Evolutionary conservation across 176 grass and related monocot species (phyloP), one percentile per base, ranked within the genome.

Genomic region (Hordeum marinum): DNA sequence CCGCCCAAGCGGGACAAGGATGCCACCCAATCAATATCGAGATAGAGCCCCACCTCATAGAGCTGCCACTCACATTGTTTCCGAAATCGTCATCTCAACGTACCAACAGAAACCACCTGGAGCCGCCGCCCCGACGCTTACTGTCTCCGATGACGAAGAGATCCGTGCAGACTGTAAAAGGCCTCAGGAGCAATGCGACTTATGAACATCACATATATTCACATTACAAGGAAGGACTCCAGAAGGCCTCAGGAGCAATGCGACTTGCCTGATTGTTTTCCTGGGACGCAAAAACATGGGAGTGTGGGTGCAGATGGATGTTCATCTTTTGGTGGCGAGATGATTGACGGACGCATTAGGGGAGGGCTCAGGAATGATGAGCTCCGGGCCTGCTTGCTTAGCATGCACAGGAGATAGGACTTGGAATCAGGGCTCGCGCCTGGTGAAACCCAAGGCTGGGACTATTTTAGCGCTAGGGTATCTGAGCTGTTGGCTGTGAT

Each of bases 221-320:
- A 3, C 17, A 37, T 68, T 35, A 64, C 50, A 68, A 21, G 34
- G 76, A 37, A 29, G 29, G 29, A 29, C 58, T 37, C 37, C 82
- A 68, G 85, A 89, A 85, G 50, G 62, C 14, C 17, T 76, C 39
- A 48, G 5, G 67, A 11, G 70, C 74, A 18, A 80, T 50, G 48
- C 6, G 48, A n/a, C 15, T 0, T 52, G 48, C 48, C 21, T n/a
- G 20, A 8, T 57, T 34, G 81, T 69, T 85, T 85, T 82, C 66
- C 63, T 77, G 63, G 73, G 52, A 14, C 29, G 18, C 52, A 83
- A 32, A 71, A 83, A 61, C 81, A 83, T 15, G 52, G 23, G 57
- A 27, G 36, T 11, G 32, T 86, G 88, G 64, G 72, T 73, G 82
- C 32, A 83, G 78, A 78, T 90, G 88, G 78, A 78, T 90, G 88